Evolutionary conservation across 2,329 filamentous ascomycete species (phyloP), one percentile per base, ranked within the genome.

Genomic region (Aspergillus aculeatinus): DNA sequence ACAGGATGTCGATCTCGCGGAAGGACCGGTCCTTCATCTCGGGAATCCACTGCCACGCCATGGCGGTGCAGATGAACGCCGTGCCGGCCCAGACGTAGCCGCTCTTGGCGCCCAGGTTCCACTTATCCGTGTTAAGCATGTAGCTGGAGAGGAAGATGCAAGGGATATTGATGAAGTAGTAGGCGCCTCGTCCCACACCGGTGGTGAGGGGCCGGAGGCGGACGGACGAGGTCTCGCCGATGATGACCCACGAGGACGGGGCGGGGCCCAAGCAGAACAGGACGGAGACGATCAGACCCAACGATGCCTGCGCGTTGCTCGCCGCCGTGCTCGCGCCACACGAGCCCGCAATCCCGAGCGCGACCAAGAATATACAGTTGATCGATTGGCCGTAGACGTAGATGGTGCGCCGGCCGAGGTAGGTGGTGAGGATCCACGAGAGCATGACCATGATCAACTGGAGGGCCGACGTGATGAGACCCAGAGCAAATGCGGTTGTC

Each of bases 361-460:
- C 76, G 61, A 89, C 56, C 12, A 88, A 77, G 65, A 88, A 79
- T 42, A 70, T 66, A 55, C 77, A 76, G 75, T 86, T 87, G 74
- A 82, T 79, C 39, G 75, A 69, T 29, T 82, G 82, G 62, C 86
- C 86, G 76, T 81, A 87, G 58, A 88, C 77, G 72, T 88, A 89
- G 73, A 89, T 87, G 39, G 83, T 82, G 56, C 86, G 85, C 60
- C 86, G 83, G 70, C 86, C 85, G 56, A 86, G 79, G 73, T 86
- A 88, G 1, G 83, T 82, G 14, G 85, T 89, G 53, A 89, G 81
- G 58, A 88, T 75, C 87, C 87, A 89, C 60, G 86, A 89, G 48
- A 87, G 77, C 82, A 87, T 87, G 72, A 87, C 85, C 61, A 87
- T 80, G 70, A 89, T 74, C 73, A 74, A 78, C 70, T 87, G 84